phyloP scores from a whole-genome alignment of 257 asterid species.

The Ophiorrhiza pumila region DNA sequence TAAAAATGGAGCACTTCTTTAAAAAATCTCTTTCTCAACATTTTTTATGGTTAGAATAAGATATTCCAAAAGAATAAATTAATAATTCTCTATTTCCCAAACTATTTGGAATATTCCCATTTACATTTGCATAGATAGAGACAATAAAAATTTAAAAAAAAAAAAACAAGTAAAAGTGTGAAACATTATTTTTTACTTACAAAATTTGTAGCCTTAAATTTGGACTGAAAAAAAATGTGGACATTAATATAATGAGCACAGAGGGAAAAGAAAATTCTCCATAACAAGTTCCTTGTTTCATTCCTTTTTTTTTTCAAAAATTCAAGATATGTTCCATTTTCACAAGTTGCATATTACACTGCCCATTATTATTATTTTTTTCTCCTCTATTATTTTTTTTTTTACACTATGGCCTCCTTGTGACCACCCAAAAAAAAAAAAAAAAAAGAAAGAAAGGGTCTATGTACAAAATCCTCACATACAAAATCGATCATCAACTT shows the following conservation, averaged over 20 bases:
- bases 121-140: too few species aligned
- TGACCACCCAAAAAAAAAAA: not conserved
- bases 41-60: too few species aligned
- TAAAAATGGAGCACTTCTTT: too few species aligned
- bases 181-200: too few species aligned
- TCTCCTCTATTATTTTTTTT: not conserved
- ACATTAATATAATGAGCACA: not conserved
- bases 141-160: too few species aligned
- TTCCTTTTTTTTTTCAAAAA: not conserved
- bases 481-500: slow-evolving; percentile 10
- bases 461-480: slow-evolving; percentile 18
- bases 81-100: too few species aligned
- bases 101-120: too few species aligned
- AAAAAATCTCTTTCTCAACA: too few species aligned
- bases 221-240: too few species aligned
- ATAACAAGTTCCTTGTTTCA: not conserved
- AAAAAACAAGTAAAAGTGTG: too few species aligned
- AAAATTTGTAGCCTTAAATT: too few species aligned
- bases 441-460: not conserved
- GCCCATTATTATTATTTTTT: not conserved
- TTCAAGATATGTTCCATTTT: not conserved
- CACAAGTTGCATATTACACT: not conserved
- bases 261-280: not conserved
- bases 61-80: too few species aligned
- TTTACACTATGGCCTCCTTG: slow-evolving; percentile 1